phyloP scores from a whole-genome alignment of 768 basidiomycete species.

The Bullera alba region DNA sequence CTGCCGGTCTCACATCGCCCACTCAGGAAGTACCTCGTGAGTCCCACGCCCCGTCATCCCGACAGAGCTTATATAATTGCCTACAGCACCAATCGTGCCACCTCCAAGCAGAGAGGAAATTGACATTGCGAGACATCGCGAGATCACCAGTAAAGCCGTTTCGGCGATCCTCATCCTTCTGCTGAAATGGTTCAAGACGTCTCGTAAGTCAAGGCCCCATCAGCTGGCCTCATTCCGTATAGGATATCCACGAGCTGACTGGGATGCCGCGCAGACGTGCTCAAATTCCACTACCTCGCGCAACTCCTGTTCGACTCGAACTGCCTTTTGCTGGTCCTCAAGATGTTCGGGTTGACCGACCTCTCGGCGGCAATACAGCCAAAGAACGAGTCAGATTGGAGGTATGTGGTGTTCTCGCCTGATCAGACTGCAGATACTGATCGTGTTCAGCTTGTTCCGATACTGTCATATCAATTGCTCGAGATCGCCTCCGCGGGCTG shows the following conservation, averaged over 20 bases:
- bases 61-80: not conserved
- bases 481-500: conserved; percentile 54
- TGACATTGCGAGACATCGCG: conserved; percentile 88
- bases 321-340: conserved; percentile 82
- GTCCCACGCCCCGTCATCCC: not conserved
- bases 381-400: conserved; percentile 62
- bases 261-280: conserved; percentile 59
- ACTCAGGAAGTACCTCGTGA: conserved; percentile 33
- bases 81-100: conserved; percentile 49
- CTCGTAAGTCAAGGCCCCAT: conserved; percentile 59
- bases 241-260: not conserved
- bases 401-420: conserved; percentile 29
- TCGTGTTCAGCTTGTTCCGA: conserved; percentile 73
- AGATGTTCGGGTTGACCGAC: conserved; percentile 98
- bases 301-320: conserved; percentile 92
- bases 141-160: conserved; percentile 94
- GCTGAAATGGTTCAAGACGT: conserved; percentile 97
- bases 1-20: conserved; percentile 26
- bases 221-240: not conserved
- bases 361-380: conserved; percentile 74
- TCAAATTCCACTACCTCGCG: conserved; percentile 98
- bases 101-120: conserved; percentile 75
- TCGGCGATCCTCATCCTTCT: conserved; percentile 85
- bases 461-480: conserved; percentile 79
- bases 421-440: not conserved